A percentile compares a stretch with the other conserved stretches of the same genome.
These are phyloP conservation scores for Lasiosphaeria hispida DNA, from an alignment of 495 filamentous ascomycete species.

Conservation along the genomic window DNA sequence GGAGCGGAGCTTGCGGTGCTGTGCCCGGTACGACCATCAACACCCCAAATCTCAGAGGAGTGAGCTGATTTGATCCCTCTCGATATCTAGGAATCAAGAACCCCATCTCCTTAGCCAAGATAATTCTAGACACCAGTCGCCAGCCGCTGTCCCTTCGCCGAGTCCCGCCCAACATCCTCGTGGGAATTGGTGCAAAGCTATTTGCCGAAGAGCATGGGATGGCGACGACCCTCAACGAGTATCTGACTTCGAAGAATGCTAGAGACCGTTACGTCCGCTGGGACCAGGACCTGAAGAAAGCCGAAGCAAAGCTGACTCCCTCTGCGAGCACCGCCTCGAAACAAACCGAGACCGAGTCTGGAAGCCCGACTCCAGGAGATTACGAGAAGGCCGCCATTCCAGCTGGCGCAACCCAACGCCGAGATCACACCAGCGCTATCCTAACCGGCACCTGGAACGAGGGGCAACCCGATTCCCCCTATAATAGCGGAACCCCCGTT, in stretches of 20 bases:
- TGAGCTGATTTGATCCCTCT: background rate
- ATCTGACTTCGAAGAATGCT: slow-evolving; percentile 70
- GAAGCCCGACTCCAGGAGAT: slow-evolving; percentile 15
- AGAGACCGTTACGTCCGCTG: slow-evolving; percentile 72
- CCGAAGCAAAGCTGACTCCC: slow-evolving; percentile 32
- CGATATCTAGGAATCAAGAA: slow-evolving; percentile 73
- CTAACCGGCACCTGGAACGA: slow-evolving; percentile 60
- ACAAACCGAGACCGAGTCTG: slow-evolving; percentile 7
- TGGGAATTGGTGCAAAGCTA: slow-evolving; percentile 75
- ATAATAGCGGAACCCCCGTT: slow-evolving; percentile 12
- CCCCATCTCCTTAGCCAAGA: slow-evolving; percentile 81
- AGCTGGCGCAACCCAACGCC: slow-evolving; percentile 18
- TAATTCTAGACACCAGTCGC: slow-evolving; percentile 72
- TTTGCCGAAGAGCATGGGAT: slow-evolving; percentile 81
- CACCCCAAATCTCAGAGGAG: no score
- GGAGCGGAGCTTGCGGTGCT: slow-evolving; percentile 90
- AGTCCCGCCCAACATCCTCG: slow-evolving; percentile 89
- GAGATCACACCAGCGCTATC: slow-evolving; percentile 51
- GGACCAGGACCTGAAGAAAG: slow-evolving; percentile 67
- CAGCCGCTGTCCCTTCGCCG: slow-evolving; percentile 73
- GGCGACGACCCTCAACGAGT: slow-evolving; percentile 64
- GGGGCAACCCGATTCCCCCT: slow-evolving; percentile 54
- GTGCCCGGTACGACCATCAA: slow-evolving; percentile 65
- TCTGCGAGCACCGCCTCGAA: background rate
- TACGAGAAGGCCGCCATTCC: slow-evolving; percentile 25